A percentile compares a stretch with the other conserved stretches of the same genome.
Evolutionary conservation across 192 early-diverging fungal genomes (phyloP).

Genomic region (Allomyces arbusculus): DNA sequence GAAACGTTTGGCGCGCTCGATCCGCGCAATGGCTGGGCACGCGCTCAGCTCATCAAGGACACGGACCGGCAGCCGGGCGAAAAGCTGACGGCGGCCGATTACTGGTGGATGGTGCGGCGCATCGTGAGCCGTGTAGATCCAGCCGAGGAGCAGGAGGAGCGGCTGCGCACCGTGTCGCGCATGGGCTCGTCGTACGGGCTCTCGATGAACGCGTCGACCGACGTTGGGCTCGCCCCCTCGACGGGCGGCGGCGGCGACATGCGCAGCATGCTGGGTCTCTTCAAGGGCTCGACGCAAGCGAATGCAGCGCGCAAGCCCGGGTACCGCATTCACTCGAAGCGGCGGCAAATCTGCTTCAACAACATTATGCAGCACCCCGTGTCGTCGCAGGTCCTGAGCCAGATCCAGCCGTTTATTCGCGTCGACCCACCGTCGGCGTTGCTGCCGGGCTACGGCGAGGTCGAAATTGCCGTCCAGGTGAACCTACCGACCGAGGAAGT

Average conservation of each 20-base stretch:
- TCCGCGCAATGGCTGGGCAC: slow-evolving; percentile 33
- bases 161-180: too few relatives aligned
- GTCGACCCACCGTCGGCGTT: slow-evolving; percentile 22
- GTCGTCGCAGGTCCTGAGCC: slow-evolving; percentile 21
- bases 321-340: slow-evolving; percentile 22
- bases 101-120: slow-evolving; percentile 9
- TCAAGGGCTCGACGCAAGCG: slow-evolving; percentile 1
- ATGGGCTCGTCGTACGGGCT: too few relatives aligned
- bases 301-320: background rate
- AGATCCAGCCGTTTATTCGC: slow-evolving; percentile 17
- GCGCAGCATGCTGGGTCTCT: background rate
- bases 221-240: background rate
- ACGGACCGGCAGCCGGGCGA: slow-evolving; percentile 6
- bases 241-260: background rate
- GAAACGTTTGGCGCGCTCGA: slow-evolving; percentile 29
- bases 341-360: slow-evolving; percentile 38
- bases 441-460: slow-evolving; percentile 31
- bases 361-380: slow-evolving; percentile 22
- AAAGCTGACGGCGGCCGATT: slow-evolving; percentile 14
- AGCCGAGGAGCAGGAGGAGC: slow-evolving; percentile 5
- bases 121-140: slow-evolving; percentile 20
- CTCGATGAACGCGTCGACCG: background rate
- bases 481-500: slow-evolving; percentile 36
- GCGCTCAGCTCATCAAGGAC: slow-evolving; percentile 15
- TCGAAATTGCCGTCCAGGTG: slow-evolving; percentile 23